These are phyloP conservation scores for Candida fluviatilis DNA, from an alignment of 805 yeast species.

Conservation along the genomic window DNA sequence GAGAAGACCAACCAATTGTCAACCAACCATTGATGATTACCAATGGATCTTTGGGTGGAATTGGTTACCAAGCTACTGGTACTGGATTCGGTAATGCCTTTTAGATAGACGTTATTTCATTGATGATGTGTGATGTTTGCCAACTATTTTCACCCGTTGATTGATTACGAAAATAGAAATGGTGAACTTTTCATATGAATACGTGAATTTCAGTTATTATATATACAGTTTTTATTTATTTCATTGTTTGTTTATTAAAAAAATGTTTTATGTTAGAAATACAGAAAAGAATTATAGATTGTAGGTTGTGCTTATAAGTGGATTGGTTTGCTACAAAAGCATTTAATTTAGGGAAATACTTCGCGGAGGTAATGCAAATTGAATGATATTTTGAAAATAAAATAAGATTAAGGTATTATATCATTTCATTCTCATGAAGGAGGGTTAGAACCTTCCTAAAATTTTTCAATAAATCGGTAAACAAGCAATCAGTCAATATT, in stretches of 20 bases:
- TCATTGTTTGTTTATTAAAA: slow-evolving; percentile 3
- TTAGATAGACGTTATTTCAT: slow-evolving; percentile 10
- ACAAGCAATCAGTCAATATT: slow-evolving; percentile 11
- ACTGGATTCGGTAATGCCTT: slow-evolving; percentile 61
- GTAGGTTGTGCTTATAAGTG: too few relatives aligned
- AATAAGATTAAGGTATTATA: too few relatives aligned
- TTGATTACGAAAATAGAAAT: not conserved
- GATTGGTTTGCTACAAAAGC: too few relatives aligned
- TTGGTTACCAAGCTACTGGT: slow-evolving; percentile 34
- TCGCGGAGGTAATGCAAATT: too few relatives aligned
- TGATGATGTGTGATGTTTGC: not conserved
- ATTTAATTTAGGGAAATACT: too few relatives aligned
- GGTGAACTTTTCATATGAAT: not conserved
- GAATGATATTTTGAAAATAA: too few relatives aligned
- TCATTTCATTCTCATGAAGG: not conserved
- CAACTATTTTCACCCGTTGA: not conserved
- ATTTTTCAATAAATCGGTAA: slow-evolving; percentile 14
- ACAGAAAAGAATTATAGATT: slow-evolving; percentile 1
- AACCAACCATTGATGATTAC: slow-evolving; percentile 80
- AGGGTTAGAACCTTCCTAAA: slow-evolving; percentile 11
- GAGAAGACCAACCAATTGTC: slow-evolving; percentile 41
- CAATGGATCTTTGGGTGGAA: slow-evolving; percentile 46
- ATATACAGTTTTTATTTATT: not conserved
- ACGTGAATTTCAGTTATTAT: too few relatives aligned
- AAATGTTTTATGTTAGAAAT: slow-evolving; percentile 1